Evolutionary conservation across 2,329 filamentous ascomycete species (phyloP).

Genomic region (Botryotinia narcissicola): DNA sequence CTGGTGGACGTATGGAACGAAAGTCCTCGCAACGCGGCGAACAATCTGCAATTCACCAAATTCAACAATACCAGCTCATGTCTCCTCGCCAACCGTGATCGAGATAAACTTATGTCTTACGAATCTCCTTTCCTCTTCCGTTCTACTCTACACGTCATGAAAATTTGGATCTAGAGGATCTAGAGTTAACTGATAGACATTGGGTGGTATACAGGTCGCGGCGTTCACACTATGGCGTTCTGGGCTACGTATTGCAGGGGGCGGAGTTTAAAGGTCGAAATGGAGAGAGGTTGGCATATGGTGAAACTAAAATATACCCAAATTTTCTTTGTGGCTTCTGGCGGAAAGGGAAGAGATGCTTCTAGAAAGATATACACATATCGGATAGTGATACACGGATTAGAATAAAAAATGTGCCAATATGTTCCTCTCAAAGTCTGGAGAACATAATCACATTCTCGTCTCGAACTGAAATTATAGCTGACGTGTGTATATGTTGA

Average conservation of each 20-base stretch:
- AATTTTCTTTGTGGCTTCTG: neutral
- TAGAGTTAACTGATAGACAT: neutral
- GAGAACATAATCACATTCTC: neutral
- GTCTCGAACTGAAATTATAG: neutral
- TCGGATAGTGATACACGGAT: no score
- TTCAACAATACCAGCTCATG: slow-evolving; percentile 4
- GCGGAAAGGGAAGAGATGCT: no score
- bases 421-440: neutral
- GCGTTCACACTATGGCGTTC: neutral
- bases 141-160: neutral
- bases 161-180: neutral
- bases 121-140: neutral
- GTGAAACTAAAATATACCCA: neutral
- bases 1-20: neutral
- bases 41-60: neutral
- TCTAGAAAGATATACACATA: neutral
- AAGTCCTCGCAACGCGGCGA: neutral
- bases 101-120: neutral
- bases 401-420: neutral
- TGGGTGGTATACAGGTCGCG: neutral
- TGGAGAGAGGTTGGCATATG: neutral
- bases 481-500: neutral
- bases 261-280: neutral
- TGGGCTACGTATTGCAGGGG: neutral
- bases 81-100: neutral